A percentile compares a stretch with the other conserved stretches of the same genome.
phyloP scores from a whole-genome alignment of 495 filamentous ascomycete species.

The Talaromyces liani region DNA sequence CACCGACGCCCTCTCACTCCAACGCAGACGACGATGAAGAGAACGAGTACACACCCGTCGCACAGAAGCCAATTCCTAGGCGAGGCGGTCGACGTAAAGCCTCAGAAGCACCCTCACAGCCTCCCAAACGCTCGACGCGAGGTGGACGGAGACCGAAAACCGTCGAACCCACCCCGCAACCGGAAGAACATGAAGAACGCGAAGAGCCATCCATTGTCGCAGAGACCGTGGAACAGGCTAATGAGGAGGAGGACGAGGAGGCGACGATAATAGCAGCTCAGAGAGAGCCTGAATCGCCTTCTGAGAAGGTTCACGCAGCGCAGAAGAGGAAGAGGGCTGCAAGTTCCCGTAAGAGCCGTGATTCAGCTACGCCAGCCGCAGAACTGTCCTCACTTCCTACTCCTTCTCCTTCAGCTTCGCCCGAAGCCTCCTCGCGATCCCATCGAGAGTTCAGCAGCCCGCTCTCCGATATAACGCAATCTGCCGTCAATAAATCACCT shows the following conservation, averaged over 20 bases:
- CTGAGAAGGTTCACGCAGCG: constrained; percentile 50
- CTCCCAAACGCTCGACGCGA: constrained; percentile 26
- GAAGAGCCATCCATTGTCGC: constrained; percentile 43
- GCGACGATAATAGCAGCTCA: constrained; percentile 39
- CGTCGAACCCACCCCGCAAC: constrained; percentile 25
- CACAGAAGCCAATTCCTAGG: constrained; percentile 37
- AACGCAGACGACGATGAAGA: constrained; percentile 49
- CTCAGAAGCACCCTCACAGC: constrained; percentile 45
- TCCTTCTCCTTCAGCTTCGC: constrained; percentile 45
- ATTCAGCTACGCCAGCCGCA: constrained; percentile 35
- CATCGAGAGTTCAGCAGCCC: constrained; percentile 48
- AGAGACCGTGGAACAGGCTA: constrained; percentile 23
- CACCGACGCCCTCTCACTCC: constrained; percentile 32
- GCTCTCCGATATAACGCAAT: constrained; percentile 69
- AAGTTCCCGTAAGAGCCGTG: constrained; percentile 46
- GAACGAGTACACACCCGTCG: constrained; percentile 75
- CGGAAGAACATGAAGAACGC: constrained; percentile 20
- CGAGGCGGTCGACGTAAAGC: constrained; percentile 47
- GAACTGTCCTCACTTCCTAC: constrained; percentile 48
- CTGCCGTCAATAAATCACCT: constrained; percentile 57
- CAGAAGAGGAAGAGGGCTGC: constrained; percentile 65
- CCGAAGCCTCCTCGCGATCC: constrained; percentile 40
- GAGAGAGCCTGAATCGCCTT: constrained; percentile 52
- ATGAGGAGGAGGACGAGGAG: constrained; percentile 31
- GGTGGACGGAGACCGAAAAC: constrained; percentile 26